phyloP scores from a whole-genome alignment of 352 stramenopile genomes.

The Achlya hypogyna region DNA sequence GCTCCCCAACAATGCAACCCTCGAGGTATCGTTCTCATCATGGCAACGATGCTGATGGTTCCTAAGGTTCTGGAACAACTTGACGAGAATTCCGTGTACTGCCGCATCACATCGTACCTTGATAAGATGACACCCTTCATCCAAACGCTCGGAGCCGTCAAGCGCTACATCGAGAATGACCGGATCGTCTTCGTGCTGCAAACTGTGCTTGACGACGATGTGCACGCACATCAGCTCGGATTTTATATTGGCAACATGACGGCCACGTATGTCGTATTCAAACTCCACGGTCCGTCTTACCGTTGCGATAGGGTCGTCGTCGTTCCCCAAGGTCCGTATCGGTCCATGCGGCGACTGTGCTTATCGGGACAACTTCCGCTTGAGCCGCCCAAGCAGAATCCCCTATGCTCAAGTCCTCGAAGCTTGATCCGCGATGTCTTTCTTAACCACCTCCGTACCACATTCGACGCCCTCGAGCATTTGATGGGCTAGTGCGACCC shows the following conservation, averaged over 20 bases:
- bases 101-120: background rate
- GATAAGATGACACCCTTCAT: slow-evolving; percentile 8
- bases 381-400: background rate
- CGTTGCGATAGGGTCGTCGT: background rate
- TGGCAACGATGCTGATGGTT: background rate
- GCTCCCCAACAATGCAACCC: slow-evolving; percentile 1
- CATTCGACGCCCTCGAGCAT: background rate
- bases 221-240: background rate
- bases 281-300: background rate
- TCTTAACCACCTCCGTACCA: background rate
- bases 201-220: background rate
- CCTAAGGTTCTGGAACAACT: background rate
- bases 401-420: background rate
- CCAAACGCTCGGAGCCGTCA: background rate
- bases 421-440: background rate
- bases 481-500: background rate
- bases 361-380: background rate
- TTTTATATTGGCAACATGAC: slow-evolving; percentile 14
- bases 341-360: background rate
- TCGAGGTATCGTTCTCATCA: background rate
- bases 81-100: background rate
- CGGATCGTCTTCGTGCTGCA: background rate
- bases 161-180: background rate
- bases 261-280: background rate
- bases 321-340: background rate